phyloP scores from a whole-genome alignment of 805 yeast species.

The Kuraishia capsulata region DNA sequence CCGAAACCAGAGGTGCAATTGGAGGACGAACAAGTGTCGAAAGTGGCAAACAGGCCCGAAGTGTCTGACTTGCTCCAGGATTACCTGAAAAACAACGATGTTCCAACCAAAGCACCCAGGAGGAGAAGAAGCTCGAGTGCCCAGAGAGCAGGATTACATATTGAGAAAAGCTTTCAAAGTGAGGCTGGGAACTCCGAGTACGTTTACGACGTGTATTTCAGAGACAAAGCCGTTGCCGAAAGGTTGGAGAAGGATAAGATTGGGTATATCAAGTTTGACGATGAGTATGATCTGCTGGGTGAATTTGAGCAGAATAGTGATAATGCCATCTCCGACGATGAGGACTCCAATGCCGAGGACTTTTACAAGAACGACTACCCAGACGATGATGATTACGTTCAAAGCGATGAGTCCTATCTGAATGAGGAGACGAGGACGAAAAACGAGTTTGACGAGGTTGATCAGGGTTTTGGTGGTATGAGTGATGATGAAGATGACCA shows the following conservation, averaged over 20 bases:
- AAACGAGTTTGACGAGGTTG: conserved; percentile 4
- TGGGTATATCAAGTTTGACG: conserved; percentile 47
- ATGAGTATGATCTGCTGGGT: conserved; percentile 33
- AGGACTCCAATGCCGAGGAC: conserved; percentile 86
- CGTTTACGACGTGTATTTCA: conserved; percentile 84
- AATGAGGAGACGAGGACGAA: conserved; percentile 5
- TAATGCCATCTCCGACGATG: conserved; percentile 46
- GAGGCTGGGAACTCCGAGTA: conserved; percentile 47
- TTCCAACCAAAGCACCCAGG: background rate
- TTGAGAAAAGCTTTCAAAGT: background rate
- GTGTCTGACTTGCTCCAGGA: background rate
- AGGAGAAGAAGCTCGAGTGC: conserved; percentile 2
- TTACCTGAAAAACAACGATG: background rate
- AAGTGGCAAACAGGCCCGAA: background rate
- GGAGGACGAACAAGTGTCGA: background rate
- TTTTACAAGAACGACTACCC: conserved; percentile 92
- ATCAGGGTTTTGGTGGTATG: conserved; percentile 14
- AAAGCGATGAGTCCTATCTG: background rate
- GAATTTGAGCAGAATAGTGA: conserved; percentile 24
- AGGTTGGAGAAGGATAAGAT: conserved; percentile 28
- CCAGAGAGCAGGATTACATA: background rate
- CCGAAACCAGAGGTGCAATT: background rate
- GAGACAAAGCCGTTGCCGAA: conserved; percentile 42
- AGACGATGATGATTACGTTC: conserved; percentile 83
- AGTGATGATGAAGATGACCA: conserved; percentile 30